Conservation (phyloP, 345 rosid species). For the Brassica carinata region DNA sequence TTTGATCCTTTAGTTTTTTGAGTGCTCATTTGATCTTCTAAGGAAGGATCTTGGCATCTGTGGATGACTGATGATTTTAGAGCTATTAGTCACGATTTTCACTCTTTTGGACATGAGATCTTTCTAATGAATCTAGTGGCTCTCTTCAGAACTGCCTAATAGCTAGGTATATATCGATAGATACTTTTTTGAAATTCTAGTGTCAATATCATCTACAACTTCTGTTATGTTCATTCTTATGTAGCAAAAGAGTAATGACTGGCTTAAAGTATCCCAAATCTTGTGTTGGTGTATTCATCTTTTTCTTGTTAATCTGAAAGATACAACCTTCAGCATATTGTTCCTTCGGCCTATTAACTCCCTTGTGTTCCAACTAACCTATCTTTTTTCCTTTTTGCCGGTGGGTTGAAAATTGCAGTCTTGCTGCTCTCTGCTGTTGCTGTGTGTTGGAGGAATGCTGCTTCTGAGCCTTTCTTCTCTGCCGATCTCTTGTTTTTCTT, state of each 20-base stretch:
- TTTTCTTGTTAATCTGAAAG: not conserved
- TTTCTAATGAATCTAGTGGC: not conserved
- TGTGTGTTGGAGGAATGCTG: conserved; percentile 54
- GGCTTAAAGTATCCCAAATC: not conserved
- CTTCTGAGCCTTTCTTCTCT: conserved; percentile 29
- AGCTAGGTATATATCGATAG: not conserved
- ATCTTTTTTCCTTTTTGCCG: not conserved
- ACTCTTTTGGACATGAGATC: conserved; percentile 6
- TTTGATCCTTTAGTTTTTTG: not conserved
- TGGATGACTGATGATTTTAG: not conserved
- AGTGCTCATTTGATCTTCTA: not conserved
- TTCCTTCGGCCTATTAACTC: not conserved
- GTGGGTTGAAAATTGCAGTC: conserved; percentile 36
- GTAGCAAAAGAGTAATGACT: not conserved
- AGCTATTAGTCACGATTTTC: not conserved
- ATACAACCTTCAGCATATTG: not conserved
- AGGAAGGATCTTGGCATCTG: conserved; percentile 12
- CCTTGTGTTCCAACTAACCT: not conserved
- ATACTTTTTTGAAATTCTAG: not conserved
- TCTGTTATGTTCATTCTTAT: conserved; percentile 6
- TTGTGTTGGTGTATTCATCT: not conserved
- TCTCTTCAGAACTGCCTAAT: conserved; percentile 6
- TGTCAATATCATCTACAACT: not conserved
- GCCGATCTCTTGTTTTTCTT: not conserved
- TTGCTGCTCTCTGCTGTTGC: conserved; percentile 57